These are phyloP conservation scores for Berberis vulgaris DNA, from an alignment of 164 flowering plant genomes.

Conservation along the genomic window DNA sequence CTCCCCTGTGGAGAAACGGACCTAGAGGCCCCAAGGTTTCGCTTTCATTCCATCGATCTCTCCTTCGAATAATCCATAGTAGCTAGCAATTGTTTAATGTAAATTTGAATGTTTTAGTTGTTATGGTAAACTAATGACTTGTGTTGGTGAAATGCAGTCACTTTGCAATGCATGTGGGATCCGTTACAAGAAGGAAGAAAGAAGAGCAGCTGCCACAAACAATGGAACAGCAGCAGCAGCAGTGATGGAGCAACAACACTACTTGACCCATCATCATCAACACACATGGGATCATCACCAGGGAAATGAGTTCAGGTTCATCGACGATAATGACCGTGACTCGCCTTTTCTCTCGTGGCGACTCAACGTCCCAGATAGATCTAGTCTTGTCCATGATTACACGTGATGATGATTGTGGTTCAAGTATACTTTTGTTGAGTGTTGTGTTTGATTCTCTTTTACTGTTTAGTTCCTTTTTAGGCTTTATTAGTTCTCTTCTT, in stretches of 20 bases:
- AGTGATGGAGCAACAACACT: slow-evolving; percentile 19
- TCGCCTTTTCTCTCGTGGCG: slow-evolving; percentile 67
- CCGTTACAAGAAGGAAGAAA: slow-evolving; percentile 93
- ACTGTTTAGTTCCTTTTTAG: too few species aligned
- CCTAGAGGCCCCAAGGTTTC: slow-evolving; percentile 89
- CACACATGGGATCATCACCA: slow-evolving; percentile 25
- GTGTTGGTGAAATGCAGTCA: slow-evolving; percentile 40
- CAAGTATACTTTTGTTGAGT: too few species aligned
- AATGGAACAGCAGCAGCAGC: slow-evolving; percentile 18
- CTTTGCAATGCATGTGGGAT: slow-evolving; percentile 98
- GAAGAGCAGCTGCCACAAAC: slow-evolving; percentile 52
- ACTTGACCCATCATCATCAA: slow-evolving; percentile 18
- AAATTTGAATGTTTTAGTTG: too few species aligned
- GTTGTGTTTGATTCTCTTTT: too few species aligned
- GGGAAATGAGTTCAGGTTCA: slow-evolving; percentile 45
- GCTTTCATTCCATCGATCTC: not conserved
- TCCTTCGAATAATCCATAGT: not conserved
- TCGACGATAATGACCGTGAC: slow-evolving; percentile 28
- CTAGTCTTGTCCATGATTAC: slow-evolving; percentile 63
- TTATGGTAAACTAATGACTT: not conserved
- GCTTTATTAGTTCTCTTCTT: too few species aligned
- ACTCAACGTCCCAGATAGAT: slow-evolving; percentile 64
- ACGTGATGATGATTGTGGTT: not conserved
- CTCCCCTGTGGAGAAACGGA: slow-evolving; percentile 97
- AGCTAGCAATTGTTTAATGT: too few species aligned